Evolutionary conservation across 139 green algal species (phyloP), one percentile per base, ranked within the genome.

Genomic region (Nannochloris sp.): DNA sequence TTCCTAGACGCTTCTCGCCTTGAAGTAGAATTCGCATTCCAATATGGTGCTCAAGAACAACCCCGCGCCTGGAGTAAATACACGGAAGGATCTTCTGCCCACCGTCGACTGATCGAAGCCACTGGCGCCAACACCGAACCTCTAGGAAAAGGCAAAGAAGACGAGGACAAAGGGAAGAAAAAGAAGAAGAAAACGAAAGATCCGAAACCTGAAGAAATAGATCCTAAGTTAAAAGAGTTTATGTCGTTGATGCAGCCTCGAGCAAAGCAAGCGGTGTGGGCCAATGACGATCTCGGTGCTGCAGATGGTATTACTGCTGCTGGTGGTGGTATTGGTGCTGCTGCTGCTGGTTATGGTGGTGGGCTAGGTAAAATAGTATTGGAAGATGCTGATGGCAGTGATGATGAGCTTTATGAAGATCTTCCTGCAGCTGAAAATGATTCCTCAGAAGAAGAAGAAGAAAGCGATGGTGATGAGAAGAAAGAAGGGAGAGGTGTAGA

Each of bases 161-260:
- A n/a, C 3, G 46, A 13, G 1, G 6, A n/a, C 1, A 27, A 25
- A 33, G 42, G 4, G 24, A 23, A 23, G 14, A 60, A 62, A 19
- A 69, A 53, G 12, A 77, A 72, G 35, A 60, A 55, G 48, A 68
- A 70, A n/a, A 51, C 45, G 48, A 12, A 10, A 30, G 45, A 8
- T 23, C 8, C 45, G 8, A 23, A 6, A 25, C n/a, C 14, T 24
- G 54, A 25, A n/a, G 54, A 67, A 72, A 81, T 73, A 1, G 90
- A 97, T 70, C 76, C 81, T 0, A 75, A 89, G 80, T 78, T 98
- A 55, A 60, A 74, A 6, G 92, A 98, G 84, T 98, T 98, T 60
- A 59, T 98, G 70, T 71, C 85, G 38, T 57, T 97, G 10, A 96
- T 97, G 88, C 68, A 89, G 71, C 88, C 88, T 0, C 80, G 86